Percentiles rank a stretch among this genome's conserved stretches.
These are phyloP conservation scores for Pulveroboletus sp. DNA, from an alignment of 768 basidiomycete species.

Conservation along the genomic window DNA sequence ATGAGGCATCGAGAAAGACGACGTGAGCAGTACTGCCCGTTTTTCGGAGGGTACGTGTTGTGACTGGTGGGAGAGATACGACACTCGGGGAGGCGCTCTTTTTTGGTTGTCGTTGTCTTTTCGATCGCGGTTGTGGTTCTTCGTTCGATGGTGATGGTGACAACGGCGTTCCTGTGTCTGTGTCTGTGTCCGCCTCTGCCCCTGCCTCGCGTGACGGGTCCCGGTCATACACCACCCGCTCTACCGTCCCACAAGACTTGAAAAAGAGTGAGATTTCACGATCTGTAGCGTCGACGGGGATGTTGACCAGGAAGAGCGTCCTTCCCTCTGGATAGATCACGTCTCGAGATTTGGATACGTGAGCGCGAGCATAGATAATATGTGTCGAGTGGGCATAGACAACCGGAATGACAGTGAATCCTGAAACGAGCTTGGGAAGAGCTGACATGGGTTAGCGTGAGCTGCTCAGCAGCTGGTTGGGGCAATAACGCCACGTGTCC, in stretches of 20 bases:
- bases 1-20: slow-evolving; percentile 64
- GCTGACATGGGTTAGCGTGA: slow-evolving; percentile 7
- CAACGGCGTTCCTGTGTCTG: neutral
- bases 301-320: slow-evolving; percentile 84
- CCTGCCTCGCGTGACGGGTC: slow-evolving; percentile 32
- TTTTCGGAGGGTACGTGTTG: slow-evolving; percentile 52
- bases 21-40: slow-evolving; percentile 72
- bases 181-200: slow-evolving; percentile 23
- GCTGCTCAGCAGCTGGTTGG: no score
- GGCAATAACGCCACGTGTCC: no score
- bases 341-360: slow-evolving; percentile 44
- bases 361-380: slow-evolving; percentile 72
- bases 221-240: slow-evolving; percentile 62
- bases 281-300: slow-evolving; percentile 85
- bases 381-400: slow-evolving; percentile 47
- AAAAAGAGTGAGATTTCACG: slow-evolving; percentile 76
- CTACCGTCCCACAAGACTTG: slow-evolving; percentile 70
- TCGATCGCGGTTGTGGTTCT: slow-evolving; percentile 26
- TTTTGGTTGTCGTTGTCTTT: slow-evolving; percentile 27
- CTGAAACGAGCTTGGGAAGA: slow-evolving; percentile 27
- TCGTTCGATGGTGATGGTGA: slow-evolving; percentile 1
- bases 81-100: slow-evolving; percentile 43
- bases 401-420: slow-evolving; percentile 37
- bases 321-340: slow-evolving; percentile 46
- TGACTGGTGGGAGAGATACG: slow-evolving; percentile 50